Evolutionary conservation across 2,329 filamentous ascomycete genomes (phyloP).

Genomic region (Fusarium floridanum): DNA sequence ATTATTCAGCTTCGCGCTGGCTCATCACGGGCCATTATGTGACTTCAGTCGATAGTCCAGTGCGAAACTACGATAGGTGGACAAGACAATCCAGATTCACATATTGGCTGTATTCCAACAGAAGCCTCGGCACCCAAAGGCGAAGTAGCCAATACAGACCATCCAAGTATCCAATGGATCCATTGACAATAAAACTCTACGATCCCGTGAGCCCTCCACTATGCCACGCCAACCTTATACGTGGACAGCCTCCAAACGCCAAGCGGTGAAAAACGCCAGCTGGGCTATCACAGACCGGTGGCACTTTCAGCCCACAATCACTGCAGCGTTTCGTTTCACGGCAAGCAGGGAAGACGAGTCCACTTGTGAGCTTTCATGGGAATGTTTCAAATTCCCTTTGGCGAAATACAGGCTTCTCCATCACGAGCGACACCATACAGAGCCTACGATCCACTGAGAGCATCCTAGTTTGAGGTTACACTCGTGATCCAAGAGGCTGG

Average conservation of each 20-base stretch:
- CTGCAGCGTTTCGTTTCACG: conserved; percentile 11
- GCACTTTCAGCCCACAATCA: neutral
- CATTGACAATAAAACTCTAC: neutral
- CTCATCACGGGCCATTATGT: neutral
- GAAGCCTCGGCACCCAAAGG: neutral
- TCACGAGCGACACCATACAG: neutral
- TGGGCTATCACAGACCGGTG: neutral
- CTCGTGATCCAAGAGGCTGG: neutral
- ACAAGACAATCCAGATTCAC: neutral
- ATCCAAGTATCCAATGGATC: neutral
- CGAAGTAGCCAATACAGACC: neutral
- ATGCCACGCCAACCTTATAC: neutral
- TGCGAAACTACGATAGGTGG: neutral
- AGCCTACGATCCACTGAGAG: neutral
- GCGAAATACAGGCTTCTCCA: neutral
- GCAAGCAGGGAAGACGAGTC: neutral
- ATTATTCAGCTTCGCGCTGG: neutral
- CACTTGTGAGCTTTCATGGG: neutral
- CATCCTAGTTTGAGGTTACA: neutral
- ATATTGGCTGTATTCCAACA: neutral
- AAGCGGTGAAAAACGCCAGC: neutral
- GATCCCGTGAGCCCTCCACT: neutral
- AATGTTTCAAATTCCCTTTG: conserved; percentile 13
- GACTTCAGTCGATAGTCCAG: neutral
- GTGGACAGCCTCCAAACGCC: neutral